phyloP scores from a whole-genome alignment of 495 filamentous ascomycete species.

The Penicillium soppii region DNA sequence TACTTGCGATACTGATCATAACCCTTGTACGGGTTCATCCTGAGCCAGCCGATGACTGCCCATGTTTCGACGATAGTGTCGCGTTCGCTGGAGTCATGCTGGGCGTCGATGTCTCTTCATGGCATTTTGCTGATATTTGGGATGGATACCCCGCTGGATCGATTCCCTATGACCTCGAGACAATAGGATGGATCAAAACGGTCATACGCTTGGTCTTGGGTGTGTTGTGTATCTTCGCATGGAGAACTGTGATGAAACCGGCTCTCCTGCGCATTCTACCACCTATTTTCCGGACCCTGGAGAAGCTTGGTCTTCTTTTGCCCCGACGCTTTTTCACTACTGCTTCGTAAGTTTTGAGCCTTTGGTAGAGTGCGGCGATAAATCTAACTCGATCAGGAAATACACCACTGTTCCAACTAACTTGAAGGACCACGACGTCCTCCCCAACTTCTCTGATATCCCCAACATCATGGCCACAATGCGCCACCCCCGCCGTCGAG shows the following conservation, averaged over 20 bases:
- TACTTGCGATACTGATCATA: conserved; percentile 63
- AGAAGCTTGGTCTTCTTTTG: conserved; percentile 71
- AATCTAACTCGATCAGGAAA: conserved; percentile 47
- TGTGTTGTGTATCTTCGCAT: conserved; percentile 78
- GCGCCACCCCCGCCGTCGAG: conserved; percentile 73
- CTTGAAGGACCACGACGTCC: conserved; percentile 78
- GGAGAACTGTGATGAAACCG: conserved; percentile 87
- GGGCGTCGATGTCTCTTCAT: conserved; percentile 74
- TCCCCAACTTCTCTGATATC: conserved; percentile 82
- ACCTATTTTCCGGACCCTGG: conserved; percentile 82
- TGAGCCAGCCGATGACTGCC: conserved; percentile 94
- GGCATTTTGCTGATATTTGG: conserved; percentile 70
- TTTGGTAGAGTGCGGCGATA: background rate
- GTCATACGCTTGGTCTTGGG: conserved; percentile 70
- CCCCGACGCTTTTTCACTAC: conserved; percentile 87
- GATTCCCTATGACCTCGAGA: conserved; percentile 62
- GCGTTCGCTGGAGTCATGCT: conserved; percentile 88
- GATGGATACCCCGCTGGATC: conserved; percentile 58
- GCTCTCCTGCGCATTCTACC: conserved; percentile 73
- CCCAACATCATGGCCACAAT: conserved; percentile 76
- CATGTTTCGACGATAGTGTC: conserved; percentile 96
- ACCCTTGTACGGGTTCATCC: conserved; percentile 85
- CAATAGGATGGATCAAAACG: conserved; percentile 60
- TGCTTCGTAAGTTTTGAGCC: conserved; percentile 60
- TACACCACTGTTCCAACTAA: conserved; percentile 81